Evolutionary conservation across 2,329 filamentous ascomycete species (phyloP), one percentile per base, ranked within the genome.

Genomic region (Verticillium klebahnii): DNA sequence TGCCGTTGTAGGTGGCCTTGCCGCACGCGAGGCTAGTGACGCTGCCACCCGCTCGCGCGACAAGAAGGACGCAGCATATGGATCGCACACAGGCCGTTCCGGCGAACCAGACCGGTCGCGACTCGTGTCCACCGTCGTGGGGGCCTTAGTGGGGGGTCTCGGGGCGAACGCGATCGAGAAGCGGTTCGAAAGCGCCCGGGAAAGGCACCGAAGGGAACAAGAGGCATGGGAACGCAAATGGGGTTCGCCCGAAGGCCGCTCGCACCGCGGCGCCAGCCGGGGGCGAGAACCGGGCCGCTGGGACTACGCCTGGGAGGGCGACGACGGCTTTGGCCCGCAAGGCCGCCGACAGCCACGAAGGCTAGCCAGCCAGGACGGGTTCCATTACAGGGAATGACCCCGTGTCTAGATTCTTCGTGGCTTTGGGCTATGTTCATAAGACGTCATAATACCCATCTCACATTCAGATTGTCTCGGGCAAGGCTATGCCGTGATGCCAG

Each of bases 71-170:
- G 64, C 56, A 5, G 8, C 23, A 11, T 5, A 15, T 14, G 39
- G 37, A 17, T 52, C 58, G 11, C 23, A 56, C n/a, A 2, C 14
- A 9, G 54, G 54, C 25, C 54, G 58, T 34, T 36, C 34, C 58
- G 61, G 65, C 56, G 67, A 72, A 23, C 66, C 70, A 34, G 68
- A 71, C 37, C 72, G 73, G 58, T 72, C 72, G 58, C 72, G 72
- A 60, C 70, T 80, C 59, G 69, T 84, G 17, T 79, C 80, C 3
- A 84, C 83, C 11, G 72, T 85, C 11, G 75, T 85, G 3, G 83
- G 83, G 2, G 83, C 82, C 1, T 80, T 83, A 3, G 82, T 83
- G 0, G 83, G 82, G 2, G 83, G 82, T 3, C 74, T 86, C 11
- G 82, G 82, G 5, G 83, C 82, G 14, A 85, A 83, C 60, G 80